Evolutionary conservation across 192 early-diverging fungal genomes (phyloP), one percentile per base, ranked within the genome.

Genomic region (Dissophora globulifera): DNA sequence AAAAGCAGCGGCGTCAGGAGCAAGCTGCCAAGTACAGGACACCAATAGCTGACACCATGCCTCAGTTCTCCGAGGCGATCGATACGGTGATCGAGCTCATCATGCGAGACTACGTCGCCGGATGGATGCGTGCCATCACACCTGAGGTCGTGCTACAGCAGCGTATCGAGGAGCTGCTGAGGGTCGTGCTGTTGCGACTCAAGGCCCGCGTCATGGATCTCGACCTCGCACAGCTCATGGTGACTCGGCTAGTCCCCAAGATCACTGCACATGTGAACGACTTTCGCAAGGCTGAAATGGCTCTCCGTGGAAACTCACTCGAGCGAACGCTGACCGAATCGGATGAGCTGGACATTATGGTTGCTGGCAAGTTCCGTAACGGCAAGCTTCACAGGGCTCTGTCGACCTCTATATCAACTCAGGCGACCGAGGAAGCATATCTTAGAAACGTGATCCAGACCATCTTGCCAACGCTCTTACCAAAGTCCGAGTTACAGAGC

Each of bases 211-310:
- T 85, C 19, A 67, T 83, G 43, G 56, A 76, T 13, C 61, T 90
- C 27, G 95, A 96, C 59, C 57, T 86, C 23, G 78, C 88, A 0
- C 78, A 87, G 25, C 62, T 94, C 23, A 53, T 90, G 1, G 81
- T 93, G 12, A 82, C 81, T 13, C 82, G 84, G 32, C 65, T 93
- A 20, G 57, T 95, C 45, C 92, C 93, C 27, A 78, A 89, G 26
- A 65, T 92, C n/a, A 94, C 92, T 0, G 50, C 75, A 3, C 95
- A 96, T 54, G 72, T 94, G 2, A 80, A 76, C 19, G 86, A 93
- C 35, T 89, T 83, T 51, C 76, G 86, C 5, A 61, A 58, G 9
- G 91, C 92, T 11, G 91, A 92, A 51, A 80, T 78, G 35, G 58
- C 80, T 0, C 54, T 88, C 5, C 55, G 81, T 19, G 85, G 78